These are phyloP conservation scores for Penicillium glabrum DNA, from an alignment of 2,329 filamentous ascomycete genomes.

Conservation along the genomic window DNA sequence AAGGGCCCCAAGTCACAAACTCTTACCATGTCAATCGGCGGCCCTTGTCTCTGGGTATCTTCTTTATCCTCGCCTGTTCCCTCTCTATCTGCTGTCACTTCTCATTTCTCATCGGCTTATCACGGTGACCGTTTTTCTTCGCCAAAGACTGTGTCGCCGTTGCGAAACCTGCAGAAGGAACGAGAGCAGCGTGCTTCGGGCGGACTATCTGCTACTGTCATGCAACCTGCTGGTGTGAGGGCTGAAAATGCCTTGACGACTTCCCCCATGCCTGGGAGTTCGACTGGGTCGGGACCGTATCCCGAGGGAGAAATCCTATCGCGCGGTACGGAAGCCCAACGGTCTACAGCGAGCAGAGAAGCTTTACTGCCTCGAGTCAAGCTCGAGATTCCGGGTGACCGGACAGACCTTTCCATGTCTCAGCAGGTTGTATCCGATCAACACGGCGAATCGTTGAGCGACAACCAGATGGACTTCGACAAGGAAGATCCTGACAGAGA, in stretches of 20 bases:
- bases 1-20: constrained; percentile 2
- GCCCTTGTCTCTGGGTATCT: constrained; percentile 37
- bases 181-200: constrained; percentile 17
- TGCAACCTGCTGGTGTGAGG: constrained; percentile 27
- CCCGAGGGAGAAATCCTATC: constrained; percentile 20
- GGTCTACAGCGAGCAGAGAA: constrained; percentile 15
- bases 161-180: constrained; percentile 22
- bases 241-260: constrained; percentile 31
- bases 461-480: constrained; percentile 13
- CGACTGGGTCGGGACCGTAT: constrained; percentile 14
- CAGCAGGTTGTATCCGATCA: constrained; percentile 16
- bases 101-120: constrained; percentile 28
- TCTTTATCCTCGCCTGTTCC: constrained; percentile 31
- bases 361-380: constrained; percentile 24
- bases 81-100: constrained; percentile 30
- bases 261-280: constrained; percentile 8
- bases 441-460: constrained; percentile 11
- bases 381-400: constrained; percentile 26
- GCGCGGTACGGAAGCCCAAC: constrained; percentile 7
- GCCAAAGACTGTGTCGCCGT: constrained; percentile 21
- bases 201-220: constrained; percentile 17
- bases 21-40: constrained; percentile 38
- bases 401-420: constrained; percentile 14
- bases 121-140: constrained; percentile 26
- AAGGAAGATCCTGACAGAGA: constrained; percentile 20